A percentile compares a stretch with the other conserved stretches of the same genome.
These are phyloP conservation scores for Barnettozyma hawaiiensis DNA, from an alignment of 1,139 yeast species.

Conservation along the genomic window DNA sequence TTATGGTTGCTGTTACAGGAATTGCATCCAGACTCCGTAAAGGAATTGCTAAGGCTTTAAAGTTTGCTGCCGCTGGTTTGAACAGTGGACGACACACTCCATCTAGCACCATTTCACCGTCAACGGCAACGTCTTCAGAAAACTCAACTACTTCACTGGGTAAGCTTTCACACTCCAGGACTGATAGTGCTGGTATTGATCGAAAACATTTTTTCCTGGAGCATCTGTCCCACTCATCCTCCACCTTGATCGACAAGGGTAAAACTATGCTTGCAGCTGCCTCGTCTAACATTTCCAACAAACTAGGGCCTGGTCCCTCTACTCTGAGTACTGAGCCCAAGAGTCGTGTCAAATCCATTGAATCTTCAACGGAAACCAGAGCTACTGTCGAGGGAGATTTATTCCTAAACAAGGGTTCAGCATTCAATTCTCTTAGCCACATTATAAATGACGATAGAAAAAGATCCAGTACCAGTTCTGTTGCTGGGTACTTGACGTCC, in stretches of 20 bases:
- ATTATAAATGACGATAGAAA: conserved; percentile 43
- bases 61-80: conserved; percentile 32
- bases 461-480: conserved; percentile 24
- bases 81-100: conserved; percentile 6
- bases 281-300: not conserved
- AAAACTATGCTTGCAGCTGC: not conserved
- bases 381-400: conserved; percentile 53
- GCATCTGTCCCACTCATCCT: not conserved
- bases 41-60: conserved; percentile 53
- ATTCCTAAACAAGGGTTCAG: conserved; percentile 43
- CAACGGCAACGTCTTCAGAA: not conserved
- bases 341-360: conserved; percentile 21
- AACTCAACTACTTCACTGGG: not conserved
- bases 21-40: conserved; percentile 62
- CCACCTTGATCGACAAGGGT: not conserved
- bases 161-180: conserved; percentile 2
- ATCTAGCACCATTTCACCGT: not conserved
- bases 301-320: not conserved
- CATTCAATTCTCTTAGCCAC: conserved; percentile 45
- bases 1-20: conserved; percentile 74
- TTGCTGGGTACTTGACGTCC: conserved; percentile 7
- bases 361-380: conserved; percentile 36
- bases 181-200: conserved; percentile 4
- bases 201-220: not conserved
- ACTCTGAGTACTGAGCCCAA: not conserved